phyloP scores from a whole-genome alignment of 306 rosid genomes.

The Quercus dentata region DNA sequence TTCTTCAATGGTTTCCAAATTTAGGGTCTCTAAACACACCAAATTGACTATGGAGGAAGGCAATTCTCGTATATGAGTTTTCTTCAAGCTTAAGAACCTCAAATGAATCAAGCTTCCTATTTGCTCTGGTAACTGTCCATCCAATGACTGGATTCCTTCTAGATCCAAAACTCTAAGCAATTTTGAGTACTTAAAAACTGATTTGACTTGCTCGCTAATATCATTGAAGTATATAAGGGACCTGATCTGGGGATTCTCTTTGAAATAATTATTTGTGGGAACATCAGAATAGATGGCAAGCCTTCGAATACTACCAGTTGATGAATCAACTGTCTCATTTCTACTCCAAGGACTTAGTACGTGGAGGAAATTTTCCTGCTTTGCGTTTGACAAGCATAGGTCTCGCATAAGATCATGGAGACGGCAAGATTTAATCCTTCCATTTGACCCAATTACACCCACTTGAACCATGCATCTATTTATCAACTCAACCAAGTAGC shows the following conservation, averaged over 20 bases:
- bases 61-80: conserved; percentile 5
- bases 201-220: conserved; percentile 4
- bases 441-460: conserved; percentile 31
- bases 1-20: conserved; percentile 31
- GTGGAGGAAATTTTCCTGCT: conserved; percentile 36
- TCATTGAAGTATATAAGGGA: conserved; percentile 38
- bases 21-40: conserved; percentile 43
- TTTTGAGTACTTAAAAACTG: conserved; percentile 18
- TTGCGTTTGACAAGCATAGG: conserved; percentile 40
- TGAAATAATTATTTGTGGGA: not conserved
- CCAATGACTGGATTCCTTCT: conserved; percentile 32
- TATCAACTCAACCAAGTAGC: conserved; percentile 27
- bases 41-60: conserved; percentile 47
- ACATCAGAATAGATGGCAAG: conserved; percentile 33
- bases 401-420: conserved; percentile 61
- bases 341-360: conserved; percentile 1
- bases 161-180: conserved; percentile 52
- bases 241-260: conserved; percentile 22
- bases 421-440: conserved; percentile 42
- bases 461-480: conserved; percentile 58
- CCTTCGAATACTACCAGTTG: conserved; percentile 33
- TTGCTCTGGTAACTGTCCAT: conserved; percentile 34
- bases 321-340: not conserved
- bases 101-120: conserved; percentile 43
- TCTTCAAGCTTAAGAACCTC: conserved; percentile 39